Percentiles rank a stretch among this genome's conserved stretches.
These are phyloP conservation scores for Oryza coarctata DNA, from an alignment of 176 grass and related monocot species.

Conservation along the genomic window DNA sequence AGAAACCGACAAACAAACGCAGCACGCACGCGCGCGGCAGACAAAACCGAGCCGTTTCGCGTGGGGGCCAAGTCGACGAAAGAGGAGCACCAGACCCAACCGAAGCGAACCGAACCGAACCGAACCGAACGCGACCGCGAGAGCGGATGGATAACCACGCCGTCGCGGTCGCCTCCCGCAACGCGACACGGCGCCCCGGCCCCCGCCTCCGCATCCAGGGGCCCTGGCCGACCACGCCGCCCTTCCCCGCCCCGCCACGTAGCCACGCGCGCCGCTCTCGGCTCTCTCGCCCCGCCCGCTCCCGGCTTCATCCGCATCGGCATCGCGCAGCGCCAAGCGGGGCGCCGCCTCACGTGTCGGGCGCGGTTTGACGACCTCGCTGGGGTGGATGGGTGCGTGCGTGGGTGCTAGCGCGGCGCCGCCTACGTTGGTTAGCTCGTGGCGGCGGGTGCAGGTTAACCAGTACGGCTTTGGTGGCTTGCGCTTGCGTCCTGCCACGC, in stretches of 20 bases:
- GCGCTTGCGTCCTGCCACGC: not conserved
- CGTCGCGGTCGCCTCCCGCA: conserved; percentile 30
- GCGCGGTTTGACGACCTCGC: not conserved
- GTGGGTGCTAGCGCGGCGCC: not conserved
- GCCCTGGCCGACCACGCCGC: not conserved
- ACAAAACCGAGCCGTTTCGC: not conserved
- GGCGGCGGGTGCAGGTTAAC: too few species aligned
- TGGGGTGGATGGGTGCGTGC: too few species aligned
- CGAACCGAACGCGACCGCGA: not conserved
- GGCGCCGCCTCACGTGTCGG: not conserved
- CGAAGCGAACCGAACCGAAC: not conserved
- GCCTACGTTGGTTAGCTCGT: not conserved
- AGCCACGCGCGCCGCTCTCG: conserved; percentile 6
- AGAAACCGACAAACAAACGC: not conserved
- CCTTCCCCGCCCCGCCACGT: not conserved
- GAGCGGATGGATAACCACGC: conserved; percentile 26
- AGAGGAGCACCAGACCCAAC: not conserved
- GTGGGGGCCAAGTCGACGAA: not conserved
- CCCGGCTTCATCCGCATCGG: too few species aligned
- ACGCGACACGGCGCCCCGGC: not conserved
- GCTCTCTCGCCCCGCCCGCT: too few species aligned
- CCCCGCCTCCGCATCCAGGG: not conserved
- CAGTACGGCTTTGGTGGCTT: not conserved
- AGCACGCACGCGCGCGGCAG: not conserved
- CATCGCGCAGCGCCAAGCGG: too few species aligned